A percentile compares a stretch with the other conserved stretches of the same genome.
phyloP scores from a whole-genome alignment of 257 asterid genomes.

The Ophiorrhiza pumila region DNA sequence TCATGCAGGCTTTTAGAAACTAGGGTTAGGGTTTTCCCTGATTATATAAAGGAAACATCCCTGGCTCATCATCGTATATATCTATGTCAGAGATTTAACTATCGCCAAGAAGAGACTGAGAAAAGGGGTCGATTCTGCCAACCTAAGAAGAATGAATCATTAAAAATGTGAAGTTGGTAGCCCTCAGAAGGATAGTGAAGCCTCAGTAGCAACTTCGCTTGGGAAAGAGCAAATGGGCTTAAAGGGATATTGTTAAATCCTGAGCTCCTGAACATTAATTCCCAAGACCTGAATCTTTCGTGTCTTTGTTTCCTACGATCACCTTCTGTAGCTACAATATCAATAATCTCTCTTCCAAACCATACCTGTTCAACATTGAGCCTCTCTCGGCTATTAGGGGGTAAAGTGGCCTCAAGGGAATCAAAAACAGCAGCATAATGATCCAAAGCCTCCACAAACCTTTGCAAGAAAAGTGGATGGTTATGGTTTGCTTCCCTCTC shows the following conservation, averaged over 20 bases:
- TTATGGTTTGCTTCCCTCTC: constrained; percentile 87
- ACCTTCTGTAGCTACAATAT: constrained; percentile 71
- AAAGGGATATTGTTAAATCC: constrained; percentile 64
- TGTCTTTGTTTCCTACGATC: constrained; percentile 64
- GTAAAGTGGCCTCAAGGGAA: constrained; percentile 87
- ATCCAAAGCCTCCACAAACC: constrained; percentile 80
- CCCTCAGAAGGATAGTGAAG: constrained; percentile 98
- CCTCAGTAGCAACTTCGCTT: constrained; percentile 75
- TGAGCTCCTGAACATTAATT: constrained; percentile 52
- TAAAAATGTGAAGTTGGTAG: constrained; percentile 60
- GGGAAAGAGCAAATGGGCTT: constrained; percentile 80
- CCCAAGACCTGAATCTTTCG: constrained; percentile 82
- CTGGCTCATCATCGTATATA: not conserved
- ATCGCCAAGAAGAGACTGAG: constrained; percentile 94
- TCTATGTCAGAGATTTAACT: not conserved
- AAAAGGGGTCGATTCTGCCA: constrained; percentile 96
- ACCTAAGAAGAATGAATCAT: constrained; percentile 75
- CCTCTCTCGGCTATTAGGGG: constrained; percentile 77
- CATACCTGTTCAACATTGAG: constrained; percentile 70
- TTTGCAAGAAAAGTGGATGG: constrained; percentile 61
- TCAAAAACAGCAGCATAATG: constrained; percentile 85
- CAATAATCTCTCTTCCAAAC: constrained; percentile 80
- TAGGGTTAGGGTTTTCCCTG: constrained; percentile 60
- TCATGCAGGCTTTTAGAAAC: constrained; percentile 29
- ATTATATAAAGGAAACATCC: constrained; percentile 9